These are phyloP conservation scores for Yarrowia yakushimensis DNA, from an alignment of 805 yeast species.

Conservation along the genomic window DNA sequence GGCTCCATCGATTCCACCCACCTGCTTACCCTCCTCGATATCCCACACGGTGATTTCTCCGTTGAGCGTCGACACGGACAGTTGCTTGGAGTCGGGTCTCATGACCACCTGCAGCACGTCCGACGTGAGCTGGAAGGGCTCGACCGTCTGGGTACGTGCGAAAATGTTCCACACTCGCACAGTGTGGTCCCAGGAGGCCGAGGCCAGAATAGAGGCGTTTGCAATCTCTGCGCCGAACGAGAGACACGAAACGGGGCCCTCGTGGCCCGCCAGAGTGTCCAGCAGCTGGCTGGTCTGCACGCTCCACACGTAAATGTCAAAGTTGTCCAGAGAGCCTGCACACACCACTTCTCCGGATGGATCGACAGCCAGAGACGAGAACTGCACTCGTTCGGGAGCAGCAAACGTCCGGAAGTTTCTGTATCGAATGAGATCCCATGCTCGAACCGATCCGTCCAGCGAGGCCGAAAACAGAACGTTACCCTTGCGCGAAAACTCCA, in stretches of 20 bases:
- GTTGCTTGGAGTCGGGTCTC: slow-evolving; percentile 89
- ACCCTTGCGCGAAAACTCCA: slow-evolving; percentile 83
- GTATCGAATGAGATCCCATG: slow-evolving; percentile 92
- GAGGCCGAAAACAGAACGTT: slow-evolving; percentile 90
- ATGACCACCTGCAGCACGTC: slow-evolving; percentile 80
- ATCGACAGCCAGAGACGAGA: slow-evolving; percentile 86
- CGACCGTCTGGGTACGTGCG: slow-evolving; percentile 80
- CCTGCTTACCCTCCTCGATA: slow-evolving; percentile 73
- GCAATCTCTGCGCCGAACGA: slow-evolving; percentile 78
- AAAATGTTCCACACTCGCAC: slow-evolving; percentile 90
- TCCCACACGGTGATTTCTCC: slow-evolving; percentile 86
- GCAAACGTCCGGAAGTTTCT: slow-evolving; percentile 94
- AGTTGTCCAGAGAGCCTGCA: slow-evolving; percentile 88
- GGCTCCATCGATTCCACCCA: slow-evolving; percentile 78
- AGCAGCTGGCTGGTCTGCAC: slow-evolving; percentile 92
- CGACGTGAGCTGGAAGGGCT: slow-evolving; percentile 79
- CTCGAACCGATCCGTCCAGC: slow-evolving; percentile 93
- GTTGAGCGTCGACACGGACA: slow-evolving; percentile 83
- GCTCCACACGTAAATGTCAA: slow-evolving; percentile 93
- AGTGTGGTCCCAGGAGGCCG: slow-evolving; percentile 96
- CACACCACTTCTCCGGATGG: slow-evolving; percentile 96
- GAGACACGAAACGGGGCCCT: slow-evolving; percentile 87
- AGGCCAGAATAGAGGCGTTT: slow-evolving; percentile 56
- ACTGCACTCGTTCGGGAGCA: slow-evolving; percentile 83
- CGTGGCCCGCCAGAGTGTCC: slow-evolving; percentile 88